These are phyloP conservation scores for Priceomyces haplophilus DNA, from an alignment of 805 yeast genomes.

Conservation along the genomic window DNA sequence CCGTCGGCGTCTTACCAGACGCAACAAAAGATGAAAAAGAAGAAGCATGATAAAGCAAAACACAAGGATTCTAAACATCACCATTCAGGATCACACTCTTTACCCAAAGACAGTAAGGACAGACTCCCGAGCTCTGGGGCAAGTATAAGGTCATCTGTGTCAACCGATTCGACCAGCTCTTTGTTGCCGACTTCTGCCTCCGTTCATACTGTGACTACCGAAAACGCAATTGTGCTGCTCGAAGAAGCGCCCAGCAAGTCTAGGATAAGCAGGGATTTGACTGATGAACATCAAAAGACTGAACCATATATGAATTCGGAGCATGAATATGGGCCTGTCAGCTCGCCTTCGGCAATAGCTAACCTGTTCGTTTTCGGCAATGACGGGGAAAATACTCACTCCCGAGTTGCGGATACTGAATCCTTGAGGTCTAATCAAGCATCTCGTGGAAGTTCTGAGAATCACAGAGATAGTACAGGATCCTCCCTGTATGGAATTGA, in stretches of 20 bases:
- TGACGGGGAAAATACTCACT: background rate
- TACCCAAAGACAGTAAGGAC: background rate
- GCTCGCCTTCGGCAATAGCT: background rate
- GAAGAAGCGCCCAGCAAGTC: background rate
- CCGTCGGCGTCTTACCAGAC: conserved; percentile 42
- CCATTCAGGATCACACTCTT: background rate
- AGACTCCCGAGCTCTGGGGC: background rate
- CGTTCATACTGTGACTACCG: background rate
- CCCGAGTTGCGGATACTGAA: background rate
- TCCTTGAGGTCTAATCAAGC: background rate
- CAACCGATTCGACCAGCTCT: background rate
- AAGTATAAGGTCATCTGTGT: background rate
- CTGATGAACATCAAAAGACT: background rate
- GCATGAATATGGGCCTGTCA: background rate
- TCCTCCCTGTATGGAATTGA: background rate
- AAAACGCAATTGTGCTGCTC: too few species aligned
- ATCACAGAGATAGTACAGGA: background rate
- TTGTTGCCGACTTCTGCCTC: background rate
- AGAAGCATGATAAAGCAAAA: conserved; percentile 14
- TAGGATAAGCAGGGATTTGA: background rate
- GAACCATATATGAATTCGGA: background rate
- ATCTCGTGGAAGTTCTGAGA: background rate
- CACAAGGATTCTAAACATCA: conserved; percentile 7
- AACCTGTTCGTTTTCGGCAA: background rate
- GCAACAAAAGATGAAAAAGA: conserved; percentile 32